Base-by-base conservation (phyloP, 2,329 filamentous ascomycete species). In the Diaporthe citriasiana region DNA sequence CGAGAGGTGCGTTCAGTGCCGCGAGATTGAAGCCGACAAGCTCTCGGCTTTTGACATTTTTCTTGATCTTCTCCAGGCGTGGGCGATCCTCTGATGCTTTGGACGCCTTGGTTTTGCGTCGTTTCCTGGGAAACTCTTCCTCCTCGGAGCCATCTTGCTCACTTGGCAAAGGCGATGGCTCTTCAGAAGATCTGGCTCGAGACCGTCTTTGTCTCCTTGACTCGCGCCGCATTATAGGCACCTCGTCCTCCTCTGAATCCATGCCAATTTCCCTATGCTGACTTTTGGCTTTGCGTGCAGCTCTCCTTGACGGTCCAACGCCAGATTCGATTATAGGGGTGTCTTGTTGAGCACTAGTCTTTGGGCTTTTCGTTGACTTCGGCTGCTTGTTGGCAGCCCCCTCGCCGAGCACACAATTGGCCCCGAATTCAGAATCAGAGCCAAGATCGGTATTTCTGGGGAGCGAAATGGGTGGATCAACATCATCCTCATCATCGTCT, bases 31-130 rank as follows among this genome's bases (percentile, higher is more conserved):
- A 85, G 4, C 86, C 86, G 68, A 88, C 81, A n/a, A 88, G 82
- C 72, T 88, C 86, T 75, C 80, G 85, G 77, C 86, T 87, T 74
- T 83, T 86, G 57, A 87, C 79, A 55, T 84, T 84, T 76, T 83
- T 86, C 30, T 83, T 82, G 73, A 88, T 79, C 55, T 79, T 83
- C 1, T 82, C 81, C 25, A 87, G 81, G 12, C 82, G 82, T 15
- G 84, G 85, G 2, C 53, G 56, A 12, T 30, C 22, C 17, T 55
- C 53, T 35, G 40, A 55, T n/a, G 45, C 40, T 38, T 47, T 57
- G 8, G 51, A 47, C 0, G 30, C 51, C 22, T 40, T 71, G 17
- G 66, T 59, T 35, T 60, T 73, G 25, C 27, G 71, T 38, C 57
- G 27, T 27, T 56, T 75, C 27, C 22, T 73, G 12, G 71, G 13